A percentile compares a stretch with the other conserved stretches of the same genome.
Evolutionary conservation across 2,329 filamentous ascomycete genomes (phyloP).

Genomic region (Colletotrichum higginsianum): DNA sequence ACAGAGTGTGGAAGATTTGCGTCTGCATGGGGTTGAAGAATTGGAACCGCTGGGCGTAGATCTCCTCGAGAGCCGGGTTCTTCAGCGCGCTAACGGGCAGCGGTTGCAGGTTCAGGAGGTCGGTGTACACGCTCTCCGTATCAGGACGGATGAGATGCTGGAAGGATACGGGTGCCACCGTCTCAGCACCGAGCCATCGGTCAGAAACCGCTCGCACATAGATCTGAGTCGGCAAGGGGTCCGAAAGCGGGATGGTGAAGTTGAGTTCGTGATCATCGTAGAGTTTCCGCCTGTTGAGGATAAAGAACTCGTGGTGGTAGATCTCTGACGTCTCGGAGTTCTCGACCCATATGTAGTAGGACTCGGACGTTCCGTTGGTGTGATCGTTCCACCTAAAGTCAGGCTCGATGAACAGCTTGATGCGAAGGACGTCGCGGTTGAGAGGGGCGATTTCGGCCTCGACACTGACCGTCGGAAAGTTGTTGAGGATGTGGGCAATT

Average conservation of each 20-base stretch:
- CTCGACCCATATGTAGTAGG: conserved; percentile 99
- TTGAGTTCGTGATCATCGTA: conserved; percentile 98
- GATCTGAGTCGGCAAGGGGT: conserved; percentile 94
- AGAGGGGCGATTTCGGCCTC: conserved; percentile 96
- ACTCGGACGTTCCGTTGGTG: conserved; percentile 93
- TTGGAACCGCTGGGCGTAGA: conserved; percentile 90
- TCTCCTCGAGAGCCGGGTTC: conserved; percentile 87
- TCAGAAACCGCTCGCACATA: conserved; percentile 96
- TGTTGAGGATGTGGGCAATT: conserved; percentile 85
- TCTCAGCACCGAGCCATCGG: conserved; percentile 96
- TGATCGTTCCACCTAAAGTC: conserved; percentile 97
- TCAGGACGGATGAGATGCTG: conserved; percentile 98
- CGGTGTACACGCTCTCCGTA: conserved; percentile 97
- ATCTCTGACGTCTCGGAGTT: conserved; percentile 98
- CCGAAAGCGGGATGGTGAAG: conserved; percentile 95
- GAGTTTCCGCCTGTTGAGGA: conserved; percentile 89
- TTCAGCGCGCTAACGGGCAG: conserved; percentile 89
- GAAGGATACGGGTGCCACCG: conserved; percentile 94
- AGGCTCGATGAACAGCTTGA: conserved; percentile 87
- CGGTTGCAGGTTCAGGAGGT: conserved; percentile 91
- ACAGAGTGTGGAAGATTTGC: conserved; percentile 96
- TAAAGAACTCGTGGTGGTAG: conserved; percentile 97
- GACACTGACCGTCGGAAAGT: conserved; percentile 92
- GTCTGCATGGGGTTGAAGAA: conserved; percentile 99
- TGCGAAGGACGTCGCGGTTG: conserved; percentile 94